A percentile compares a stretch with the other conserved stretches of the same genome.
Conservation (phyloP, 257 asterid species). For the Rubia yunnanensis region DNA sequence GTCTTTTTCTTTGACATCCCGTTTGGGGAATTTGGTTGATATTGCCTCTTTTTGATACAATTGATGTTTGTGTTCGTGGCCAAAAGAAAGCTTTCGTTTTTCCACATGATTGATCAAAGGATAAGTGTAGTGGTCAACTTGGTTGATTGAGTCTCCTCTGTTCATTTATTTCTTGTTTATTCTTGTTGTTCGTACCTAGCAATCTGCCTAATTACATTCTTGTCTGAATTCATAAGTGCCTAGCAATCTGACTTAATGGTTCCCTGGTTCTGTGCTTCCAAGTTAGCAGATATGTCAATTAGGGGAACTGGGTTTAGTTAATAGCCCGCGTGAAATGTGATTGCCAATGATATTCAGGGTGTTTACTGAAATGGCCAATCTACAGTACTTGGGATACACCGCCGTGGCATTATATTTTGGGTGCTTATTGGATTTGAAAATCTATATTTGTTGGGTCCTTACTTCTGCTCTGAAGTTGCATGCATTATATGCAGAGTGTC, state of each 20-base stretch:
- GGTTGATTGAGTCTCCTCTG: neutral
- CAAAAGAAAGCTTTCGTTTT: neutral
- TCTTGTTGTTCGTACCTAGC: neutral
- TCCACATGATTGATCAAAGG: neutral
- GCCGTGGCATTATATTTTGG: neutral
- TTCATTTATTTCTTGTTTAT: neutral
- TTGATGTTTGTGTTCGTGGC: neutral
- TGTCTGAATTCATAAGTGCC: too few species aligned
- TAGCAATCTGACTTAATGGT: too few species aligned
- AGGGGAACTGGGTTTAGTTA: neutral
- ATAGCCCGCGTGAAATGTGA: neutral
- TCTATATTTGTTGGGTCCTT: neutral
- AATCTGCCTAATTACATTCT: neutral
- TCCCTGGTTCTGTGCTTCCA: too few species aligned
- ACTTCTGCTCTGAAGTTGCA: neutral
- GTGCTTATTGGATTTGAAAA: neutral
- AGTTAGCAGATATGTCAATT: neutral
- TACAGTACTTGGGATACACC: neutral
- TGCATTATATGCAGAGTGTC: neutral
- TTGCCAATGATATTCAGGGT: neutral
- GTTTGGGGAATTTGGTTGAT: neutral
- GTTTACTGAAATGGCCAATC: neutral
- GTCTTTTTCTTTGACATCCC: neutral
- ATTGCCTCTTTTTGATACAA: neutral
- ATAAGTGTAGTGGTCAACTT: neutral